Evolutionary conservation across 495 filamentous ascomycete genomes (phyloP).

Genomic region (Platismatia glauca): DNA sequence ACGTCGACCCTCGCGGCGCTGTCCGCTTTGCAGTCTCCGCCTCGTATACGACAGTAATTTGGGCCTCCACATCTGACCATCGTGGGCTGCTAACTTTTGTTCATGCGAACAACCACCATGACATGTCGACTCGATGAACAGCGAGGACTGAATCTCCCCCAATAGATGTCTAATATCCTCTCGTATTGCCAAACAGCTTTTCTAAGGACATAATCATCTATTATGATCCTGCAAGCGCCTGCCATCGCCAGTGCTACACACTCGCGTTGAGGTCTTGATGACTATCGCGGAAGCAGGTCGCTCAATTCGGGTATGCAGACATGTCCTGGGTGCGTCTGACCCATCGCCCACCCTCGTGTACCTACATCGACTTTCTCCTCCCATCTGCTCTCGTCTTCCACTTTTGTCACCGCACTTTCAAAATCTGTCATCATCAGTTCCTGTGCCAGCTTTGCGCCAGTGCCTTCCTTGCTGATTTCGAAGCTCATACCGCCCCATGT

Average conservation of each 20-base stretch:
- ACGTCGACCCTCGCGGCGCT: no score
- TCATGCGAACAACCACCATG: no score
- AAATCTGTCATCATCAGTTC: constrained; percentile 44
- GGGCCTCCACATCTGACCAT: no score
- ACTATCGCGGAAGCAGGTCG: constrained; percentile 22
- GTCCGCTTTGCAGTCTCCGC: no score
- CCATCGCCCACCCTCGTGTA: constrained; percentile 41
- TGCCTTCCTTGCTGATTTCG: constrained; percentile 26
- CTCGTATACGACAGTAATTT: no score
- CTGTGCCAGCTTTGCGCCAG: constrained; percentile 33
- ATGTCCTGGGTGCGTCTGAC: constrained; percentile 42
- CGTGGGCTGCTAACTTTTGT: no score
- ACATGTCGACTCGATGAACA: no score
- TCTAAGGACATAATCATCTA: background rate
- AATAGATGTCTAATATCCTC: no score
- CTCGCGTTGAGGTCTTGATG: background rate
- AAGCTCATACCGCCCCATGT: constrained; percentile 35
- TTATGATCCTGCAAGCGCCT: background rate
- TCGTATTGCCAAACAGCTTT: background rate
- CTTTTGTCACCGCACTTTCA: constrained; percentile 31
- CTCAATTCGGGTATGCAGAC: constrained; percentile 43
- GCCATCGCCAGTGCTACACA: background rate
- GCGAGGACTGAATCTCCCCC: no score
- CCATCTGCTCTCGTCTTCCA: constrained; percentile 17
- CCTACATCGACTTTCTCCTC: constrained; percentile 18